Percentiles rank a stretch among this genome's conserved stretches.
These are phyloP conservation scores for Termitomyces sp. DNA, from an alignment of 768 basidiomycete genomes.

Conservation along the genomic window DNA sequence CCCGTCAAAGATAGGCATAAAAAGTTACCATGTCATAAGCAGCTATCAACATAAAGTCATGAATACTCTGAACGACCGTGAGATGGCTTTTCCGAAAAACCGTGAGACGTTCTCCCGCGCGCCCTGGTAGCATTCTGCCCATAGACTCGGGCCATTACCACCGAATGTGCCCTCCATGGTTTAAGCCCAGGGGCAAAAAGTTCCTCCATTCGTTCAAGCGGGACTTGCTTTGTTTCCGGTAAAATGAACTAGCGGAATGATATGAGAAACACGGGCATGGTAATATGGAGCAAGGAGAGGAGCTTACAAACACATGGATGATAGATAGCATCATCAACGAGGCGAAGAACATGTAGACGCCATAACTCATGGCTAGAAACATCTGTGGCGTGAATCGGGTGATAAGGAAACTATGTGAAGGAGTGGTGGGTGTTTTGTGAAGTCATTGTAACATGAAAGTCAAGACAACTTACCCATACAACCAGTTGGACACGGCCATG, in stretches of 20 bases:
- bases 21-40: conserved; percentile 6
- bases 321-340: conserved; percentile 28
- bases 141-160: conserved; percentile 23
- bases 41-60: conserved; percentile 8
- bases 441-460: neutral
- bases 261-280: neutral
- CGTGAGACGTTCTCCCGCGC: conserved; percentile 3
- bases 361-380: conserved; percentile 30
- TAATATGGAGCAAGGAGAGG: neutral
- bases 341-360: conserved; percentile 33
- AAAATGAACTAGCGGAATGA: conserved; percentile 22
- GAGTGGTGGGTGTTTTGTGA: neutral
- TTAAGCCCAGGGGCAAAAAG: conserved; percentile 30
- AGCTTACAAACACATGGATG: conserved; percentile 27
- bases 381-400: conserved; percentile 33
- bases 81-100: conserved; percentile 8
- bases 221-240: conserved; percentile 36
- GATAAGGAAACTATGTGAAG: conserved; percentile 24
- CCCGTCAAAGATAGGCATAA: neutral
- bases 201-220: conserved; percentile 37
- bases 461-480: conserved; percentile 19
- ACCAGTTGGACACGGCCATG: conserved; percentile 32
- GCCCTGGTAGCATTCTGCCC: conserved; percentile 11
- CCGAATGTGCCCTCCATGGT: conserved; percentile 28
- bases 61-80: conserved; percentile 7